Conservation (phyloP, 2,329 filamentous ascomycete species). For the Arthrobotrys musiformis region DNA sequence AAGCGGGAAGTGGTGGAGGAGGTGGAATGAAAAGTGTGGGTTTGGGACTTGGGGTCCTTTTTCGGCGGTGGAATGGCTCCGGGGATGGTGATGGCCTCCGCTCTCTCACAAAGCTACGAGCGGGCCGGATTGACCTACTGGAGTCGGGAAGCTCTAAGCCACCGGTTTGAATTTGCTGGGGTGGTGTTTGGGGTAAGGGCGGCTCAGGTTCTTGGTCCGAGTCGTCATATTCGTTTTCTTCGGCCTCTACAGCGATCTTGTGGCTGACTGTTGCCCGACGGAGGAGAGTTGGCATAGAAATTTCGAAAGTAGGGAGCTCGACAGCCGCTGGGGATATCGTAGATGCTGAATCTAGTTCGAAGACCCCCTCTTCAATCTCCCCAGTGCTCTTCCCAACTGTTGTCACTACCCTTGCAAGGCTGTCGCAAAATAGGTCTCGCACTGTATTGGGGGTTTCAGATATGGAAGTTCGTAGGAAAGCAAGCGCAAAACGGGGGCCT, state of each 20-base stretch:
- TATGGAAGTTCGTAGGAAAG: not conserved
- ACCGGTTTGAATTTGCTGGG: not conserved
- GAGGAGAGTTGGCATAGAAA: conserved; percentile 48
- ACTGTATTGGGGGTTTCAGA: conserved; percentile 11
- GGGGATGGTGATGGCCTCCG: conserved; percentile 28
- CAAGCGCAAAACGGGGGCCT: not conserved
- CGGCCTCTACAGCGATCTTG: conserved; percentile 14
- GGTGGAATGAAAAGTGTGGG: conserved; percentile 45
- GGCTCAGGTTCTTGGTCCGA: conserved; percentile 25
- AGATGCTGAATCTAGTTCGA: conserved; percentile 39
- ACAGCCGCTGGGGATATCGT: conserved; percentile 6
- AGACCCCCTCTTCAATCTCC: conserved; percentile 34
- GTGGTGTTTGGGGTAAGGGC: not conserved
- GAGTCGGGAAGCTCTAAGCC: conserved; percentile 10
- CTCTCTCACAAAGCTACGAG: conserved; percentile 46
- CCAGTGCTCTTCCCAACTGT: not conserved
- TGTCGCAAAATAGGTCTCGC: conserved; percentile 41
- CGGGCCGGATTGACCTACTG: conserved; percentile 22
- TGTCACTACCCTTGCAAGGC: conserved; percentile 15
- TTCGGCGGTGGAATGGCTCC: conserved; percentile 13
- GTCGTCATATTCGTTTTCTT: conserved; percentile 41
- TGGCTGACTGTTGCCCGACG: conserved; percentile 40
- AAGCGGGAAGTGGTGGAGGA: conserved; percentile 44
- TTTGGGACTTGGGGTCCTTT: conserved; percentile 30
- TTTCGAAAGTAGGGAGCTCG: conserved; percentile 47